Evolutionary conservation across 2,329 filamentous ascomycete species (phyloP).

Genomic region (Pseudopithomyces chartarum): DNA sequence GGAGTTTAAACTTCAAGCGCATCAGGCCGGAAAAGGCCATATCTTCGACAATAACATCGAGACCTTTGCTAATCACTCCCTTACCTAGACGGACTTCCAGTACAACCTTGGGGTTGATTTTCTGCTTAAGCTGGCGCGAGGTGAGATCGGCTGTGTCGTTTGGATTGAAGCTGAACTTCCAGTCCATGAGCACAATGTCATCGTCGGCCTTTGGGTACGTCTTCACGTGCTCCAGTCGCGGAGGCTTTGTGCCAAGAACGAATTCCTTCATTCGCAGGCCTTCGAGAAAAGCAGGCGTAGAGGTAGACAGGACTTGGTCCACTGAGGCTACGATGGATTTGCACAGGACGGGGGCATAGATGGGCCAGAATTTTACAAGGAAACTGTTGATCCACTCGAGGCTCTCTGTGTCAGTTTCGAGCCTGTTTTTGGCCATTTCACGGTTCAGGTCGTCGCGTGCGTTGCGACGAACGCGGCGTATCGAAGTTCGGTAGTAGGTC

Average conservation of each 20-base stretch:
- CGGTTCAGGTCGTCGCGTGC: slow-evolving; percentile 93
- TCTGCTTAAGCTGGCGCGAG: slow-evolving; percentile 85
- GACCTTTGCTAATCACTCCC: slow-evolving; percentile 93
- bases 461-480: slow-evolving; percentile 91
- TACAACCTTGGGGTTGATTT: slow-evolving; percentile 95
- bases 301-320: slow-evolving; percentile 91
- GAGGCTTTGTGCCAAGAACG: slow-evolving; percentile 91
- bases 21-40: slow-evolving; percentile 96
- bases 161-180: slow-evolving; percentile 99
- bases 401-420: slow-evolving; percentile 90
- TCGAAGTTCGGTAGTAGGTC: slow-evolving; percentile 95
- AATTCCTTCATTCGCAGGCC: slow-evolving; percentile 93
- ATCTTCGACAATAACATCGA: slow-evolving; percentile 97
- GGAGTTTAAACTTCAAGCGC: slow-evolving; percentile 96
- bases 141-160: slow-evolving; percentile 95
- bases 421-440: slow-evolving; percentile 81
- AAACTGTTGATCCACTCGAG: slow-evolving; percentile 99
- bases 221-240: slow-evolving; percentile 95
- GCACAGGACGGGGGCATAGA: slow-evolving; percentile 92
- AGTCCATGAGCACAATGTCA: slow-evolving; percentile 97
- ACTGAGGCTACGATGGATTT: slow-evolving; percentile 92
- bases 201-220: slow-evolving; percentile 96
- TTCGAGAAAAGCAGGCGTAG: slow-evolving; percentile 90
- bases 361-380: slow-evolving; percentile 98
- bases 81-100: slow-evolving; percentile 95